Evolutionary conservation across 495 filamentous ascomycete genomes (phyloP).

Genomic region (Talaromyces adpressus): DNA sequence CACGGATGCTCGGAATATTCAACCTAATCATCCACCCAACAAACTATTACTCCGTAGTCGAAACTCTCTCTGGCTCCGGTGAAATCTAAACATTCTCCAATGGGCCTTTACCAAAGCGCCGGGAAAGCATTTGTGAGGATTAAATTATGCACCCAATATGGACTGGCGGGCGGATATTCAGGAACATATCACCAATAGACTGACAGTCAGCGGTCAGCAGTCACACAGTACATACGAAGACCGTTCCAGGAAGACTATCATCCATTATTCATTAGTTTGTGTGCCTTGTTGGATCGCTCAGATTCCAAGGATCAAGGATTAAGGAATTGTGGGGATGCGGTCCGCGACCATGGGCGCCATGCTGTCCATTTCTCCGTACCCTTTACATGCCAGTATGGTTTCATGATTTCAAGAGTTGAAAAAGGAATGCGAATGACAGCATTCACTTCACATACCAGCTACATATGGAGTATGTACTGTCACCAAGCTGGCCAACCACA

Average conservation of each 20-base stretch:
- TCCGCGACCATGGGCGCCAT: neutral
- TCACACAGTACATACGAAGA: neutral
- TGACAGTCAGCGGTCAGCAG: neutral
- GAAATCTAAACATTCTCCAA: neutral
- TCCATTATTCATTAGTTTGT: neutral
- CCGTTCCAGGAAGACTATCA: neutral
- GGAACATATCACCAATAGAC: neutral
- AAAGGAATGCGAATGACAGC: neutral
- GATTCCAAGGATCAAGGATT: neutral
- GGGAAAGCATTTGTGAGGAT: neutral
- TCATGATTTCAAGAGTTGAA: neutral
- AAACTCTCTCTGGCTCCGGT: slow-evolving; percentile 1
- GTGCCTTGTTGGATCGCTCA: neutral
- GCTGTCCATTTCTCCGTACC: neutral
- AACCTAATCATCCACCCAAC: neutral
- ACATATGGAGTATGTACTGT: neutral
- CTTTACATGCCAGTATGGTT: neutral
- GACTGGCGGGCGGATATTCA: neutral
- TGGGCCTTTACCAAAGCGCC: neutral
- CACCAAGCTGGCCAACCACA: neutral
- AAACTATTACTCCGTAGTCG: slow-evolving; percentile 3
- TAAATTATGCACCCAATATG: neutral
- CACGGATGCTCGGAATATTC: neutral
- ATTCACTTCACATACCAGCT: neutral
- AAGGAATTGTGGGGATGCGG: neutral